Evolutionary conservation across 768 basidiomycete species (phyloP).

Genomic region (Clavulina sp.): DNA sequence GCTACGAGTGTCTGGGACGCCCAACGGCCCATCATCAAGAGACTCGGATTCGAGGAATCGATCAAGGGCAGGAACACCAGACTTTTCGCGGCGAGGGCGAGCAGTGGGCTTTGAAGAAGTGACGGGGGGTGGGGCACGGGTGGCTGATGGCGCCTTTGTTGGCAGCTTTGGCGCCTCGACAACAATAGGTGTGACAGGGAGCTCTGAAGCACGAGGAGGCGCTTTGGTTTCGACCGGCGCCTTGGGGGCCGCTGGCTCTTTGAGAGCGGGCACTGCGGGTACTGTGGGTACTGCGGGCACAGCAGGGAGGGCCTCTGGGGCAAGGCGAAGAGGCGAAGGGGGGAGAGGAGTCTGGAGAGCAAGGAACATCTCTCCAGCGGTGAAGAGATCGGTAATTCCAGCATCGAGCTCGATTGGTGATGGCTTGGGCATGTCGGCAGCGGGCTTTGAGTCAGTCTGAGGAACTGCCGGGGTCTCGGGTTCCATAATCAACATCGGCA

Average conservation of each 20-base stretch:
- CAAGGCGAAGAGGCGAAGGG: neutral
- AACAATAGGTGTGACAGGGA: neutral
- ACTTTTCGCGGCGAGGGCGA: slow-evolving; percentile 47
- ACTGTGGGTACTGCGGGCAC: neutral
- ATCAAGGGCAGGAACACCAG: slow-evolving; percentile 67
- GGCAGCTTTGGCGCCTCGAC: neutral
- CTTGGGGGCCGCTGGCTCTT: neutral
- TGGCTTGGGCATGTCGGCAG: too few species aligned
- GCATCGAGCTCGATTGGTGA: too few species aligned
- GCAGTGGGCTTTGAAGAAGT: slow-evolving; percentile 1
- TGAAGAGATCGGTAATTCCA: too few species aligned
- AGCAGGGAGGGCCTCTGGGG: neutral
- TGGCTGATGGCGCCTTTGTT: neutral
- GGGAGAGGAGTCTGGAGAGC: neutral
- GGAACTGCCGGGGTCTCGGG: too few species aligned
- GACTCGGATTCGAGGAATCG: slow-evolving; percentile 37
- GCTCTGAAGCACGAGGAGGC: neutral
- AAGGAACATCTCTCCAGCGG: too few species aligned
- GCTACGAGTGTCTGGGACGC: slow-evolving; percentile 27
- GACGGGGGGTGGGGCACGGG: slow-evolving; percentile 5
- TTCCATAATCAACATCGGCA: too few species aligned
- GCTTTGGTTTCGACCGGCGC: neutral
- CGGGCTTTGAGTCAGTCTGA: too few species aligned
- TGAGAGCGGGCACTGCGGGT: neutral
- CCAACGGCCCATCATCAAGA: slow-evolving; percentile 27